Base-by-base conservation (phyloP, 345 rosid genomes). In the Melastoma malabathricum region DNA sequence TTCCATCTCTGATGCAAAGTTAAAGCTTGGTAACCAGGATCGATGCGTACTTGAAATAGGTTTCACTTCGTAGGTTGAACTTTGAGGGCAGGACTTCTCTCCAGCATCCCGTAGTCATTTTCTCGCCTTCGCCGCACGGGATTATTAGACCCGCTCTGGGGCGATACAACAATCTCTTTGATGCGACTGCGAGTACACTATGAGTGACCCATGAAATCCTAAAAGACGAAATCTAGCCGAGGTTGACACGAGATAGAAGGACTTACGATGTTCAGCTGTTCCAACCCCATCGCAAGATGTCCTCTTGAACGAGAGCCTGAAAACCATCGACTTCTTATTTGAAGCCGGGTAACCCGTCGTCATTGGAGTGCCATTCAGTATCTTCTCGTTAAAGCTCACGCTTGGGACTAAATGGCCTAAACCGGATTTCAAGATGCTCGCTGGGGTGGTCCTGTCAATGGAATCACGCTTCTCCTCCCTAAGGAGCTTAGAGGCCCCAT, bases 271-370 rank as follows among this genome's bases (percentile, higher is more conserved):
- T 46, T 73, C 77, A 1, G 46, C 54, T 25, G 59, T 64, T 62
- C 77, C 84, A 50, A 81, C 94, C 39, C 80, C 86, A 15, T 81
- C 84, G 12, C 73, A 75, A 13, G 89, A 84, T 71, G 66, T 73
- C 65, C 82, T 73, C 64, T 79, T 81, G 58, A 79, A 73, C 12
- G 89, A 84, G 67, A 81, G 76, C 53, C 74, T 64, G 49, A 65
- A 70, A 46, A 81, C 75, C 25, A 72, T 61, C 12, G 82, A 66
- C 56, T 75, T 81, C 67, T 58, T 69, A 56, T 64, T 76, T 45
- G 67, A 79, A 27, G 68, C 56, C 50, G 57, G 68, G 4, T 39
- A 44, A n/a, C 44, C 49, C 46, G n/a, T n/a, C n/a, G n/a, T n/a
- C n/a, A 51, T 48, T 31, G 51, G 41, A 39, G 64, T 49, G 27